Base-by-base conservation (phyloP, 352 stramenopile genomes). In the Halophytophthora batemanensis region DNA sequence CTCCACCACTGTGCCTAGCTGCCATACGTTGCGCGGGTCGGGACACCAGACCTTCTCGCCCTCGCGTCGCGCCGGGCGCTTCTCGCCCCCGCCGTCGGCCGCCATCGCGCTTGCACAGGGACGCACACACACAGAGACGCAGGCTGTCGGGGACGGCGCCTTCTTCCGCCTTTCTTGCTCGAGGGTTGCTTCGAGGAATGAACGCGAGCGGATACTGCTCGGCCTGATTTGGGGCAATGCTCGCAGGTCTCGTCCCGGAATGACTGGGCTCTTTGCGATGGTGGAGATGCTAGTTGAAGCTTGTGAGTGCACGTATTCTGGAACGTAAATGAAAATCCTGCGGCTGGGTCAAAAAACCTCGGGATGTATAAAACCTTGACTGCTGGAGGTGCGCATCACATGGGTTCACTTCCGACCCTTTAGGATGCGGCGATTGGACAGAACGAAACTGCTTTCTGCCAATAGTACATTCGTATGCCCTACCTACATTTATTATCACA, bases 31-130 rank as follows among this genome's bases (percentile, higher is more conserved):
- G 58, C 82, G 81, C 29, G 85, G 62, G 50, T 93, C 82, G 0
- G 85, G 82, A 50, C 79, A 90, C 85, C 85, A 95, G 7, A 95
- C 83, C 55, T 92, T 93, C 66, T 95, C 82, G 47, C 85, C 85
- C 61, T 93, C 85, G 21, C 84, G 80, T 21, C 80, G 82, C 40
- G 59, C 57, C 22, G 67, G 53, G 53, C 82, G 75, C 65, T 85
- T 85, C 28, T 43, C 49, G 6, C 49, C 49, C 12, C 66, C 71
- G 53, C 56, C 65, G 42, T 71, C 53, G 25, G 42, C 25, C 49
- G 62, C 42, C 66, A 72, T 72, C 28, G 29, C 41, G n/a, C 25
- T 42, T 31, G 28, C 5, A 33, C 28, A 28, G 3, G 17, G 40
- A 5, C 18, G 14, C 25, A 28, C 42, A 48, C 0, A 48, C n/a